Percentiles rank a stretch among this genome's conserved stretches.
phyloP scores from a whole-genome alignment of 1,284 basidiomycete genomes.

The Ganoderma meredithae region DNA sequence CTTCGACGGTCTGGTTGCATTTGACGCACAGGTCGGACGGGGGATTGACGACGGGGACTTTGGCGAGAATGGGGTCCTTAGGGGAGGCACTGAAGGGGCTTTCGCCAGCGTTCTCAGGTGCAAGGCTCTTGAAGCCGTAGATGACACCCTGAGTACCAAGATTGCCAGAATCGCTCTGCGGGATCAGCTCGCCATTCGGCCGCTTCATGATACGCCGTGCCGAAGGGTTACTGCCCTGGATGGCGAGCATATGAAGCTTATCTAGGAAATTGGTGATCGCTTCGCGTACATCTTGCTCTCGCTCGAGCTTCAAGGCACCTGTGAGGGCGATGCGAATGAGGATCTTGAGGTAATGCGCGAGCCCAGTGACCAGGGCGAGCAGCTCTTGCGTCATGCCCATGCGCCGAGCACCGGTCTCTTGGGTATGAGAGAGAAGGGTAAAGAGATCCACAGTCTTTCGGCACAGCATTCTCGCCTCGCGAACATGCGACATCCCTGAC shows the following conservation, averaged over 20 bases:
- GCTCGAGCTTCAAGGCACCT: constrained; percentile 93
- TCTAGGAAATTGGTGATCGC: constrained; percentile 93
- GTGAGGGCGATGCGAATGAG: constrained; percentile 98
- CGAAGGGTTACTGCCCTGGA: constrained; percentile 85
- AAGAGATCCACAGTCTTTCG: constrained; percentile 99
- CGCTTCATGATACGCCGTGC: constrained; percentile 75
- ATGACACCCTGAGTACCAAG: constrained; percentile 80
- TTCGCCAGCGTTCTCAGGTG: constrained; percentile 89
- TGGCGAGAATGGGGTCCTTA: constrained; percentile 52
- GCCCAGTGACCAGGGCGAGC: constrained; percentile 95
- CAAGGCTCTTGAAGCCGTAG: constrained; percentile 90
- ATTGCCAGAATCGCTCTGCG: constrained; percentile 55
- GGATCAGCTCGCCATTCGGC: constrained; percentile 65
- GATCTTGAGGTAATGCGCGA: constrained; percentile 99
- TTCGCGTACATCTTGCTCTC: constrained; percentile 83
- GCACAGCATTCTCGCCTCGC: constrained; percentile 98
- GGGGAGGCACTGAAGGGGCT: constrained; percentile 69
- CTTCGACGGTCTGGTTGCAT: constrained; percentile 93
- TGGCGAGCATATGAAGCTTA: constrained; percentile 89
- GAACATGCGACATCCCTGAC: constrained; percentile 95
- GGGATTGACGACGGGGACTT: constrained; percentile 65
- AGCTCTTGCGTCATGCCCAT: constrained; percentile 98
- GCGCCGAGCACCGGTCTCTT: constrained; percentile 87
- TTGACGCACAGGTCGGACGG: constrained; percentile 91
- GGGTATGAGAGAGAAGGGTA: constrained; percentile 95